A percentile compares a stretch with the other conserved stretches of the same genome.
Conservation (phyloP, 2,329 filamentous ascomycete species). For the Epichloe typhina region DNA sequence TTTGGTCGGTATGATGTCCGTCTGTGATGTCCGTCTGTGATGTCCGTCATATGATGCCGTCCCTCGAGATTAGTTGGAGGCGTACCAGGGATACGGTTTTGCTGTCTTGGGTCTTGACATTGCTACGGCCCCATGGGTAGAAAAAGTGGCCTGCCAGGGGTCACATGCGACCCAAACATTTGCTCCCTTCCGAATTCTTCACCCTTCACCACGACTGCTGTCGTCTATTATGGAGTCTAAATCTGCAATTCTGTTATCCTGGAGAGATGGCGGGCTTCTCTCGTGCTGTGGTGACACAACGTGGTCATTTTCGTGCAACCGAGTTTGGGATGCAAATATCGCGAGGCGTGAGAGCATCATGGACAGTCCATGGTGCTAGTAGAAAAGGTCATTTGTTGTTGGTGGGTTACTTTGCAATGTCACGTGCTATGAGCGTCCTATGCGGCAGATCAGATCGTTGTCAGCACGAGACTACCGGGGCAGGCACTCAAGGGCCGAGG, state of each 20-base stretch:
- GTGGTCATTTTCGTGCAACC: background rate
- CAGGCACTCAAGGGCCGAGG: background rate
- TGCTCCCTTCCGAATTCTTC: background rate
- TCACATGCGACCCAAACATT: background rate
- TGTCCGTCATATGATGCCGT: conserved; percentile 3
- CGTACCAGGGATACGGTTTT: background rate
- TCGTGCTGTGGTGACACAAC: background rate
- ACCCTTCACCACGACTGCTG: background rate
- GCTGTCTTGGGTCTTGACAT: too few relatives aligned
- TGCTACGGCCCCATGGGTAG: too few relatives aligned
- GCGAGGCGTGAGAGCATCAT: background rate
- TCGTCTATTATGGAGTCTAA: background rate
- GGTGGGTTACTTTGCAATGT: conserved; percentile 3
- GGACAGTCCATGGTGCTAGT: background rate
- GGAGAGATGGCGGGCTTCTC: background rate
- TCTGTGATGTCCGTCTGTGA: background rate
- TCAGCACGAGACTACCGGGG: background rate
- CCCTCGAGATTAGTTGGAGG: background rate
- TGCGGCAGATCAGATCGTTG: background rate
- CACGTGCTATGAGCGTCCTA: background rate
- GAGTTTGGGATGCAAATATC: background rate
- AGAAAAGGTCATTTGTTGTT: background rate
- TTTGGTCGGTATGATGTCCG: background rate
- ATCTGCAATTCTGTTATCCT: too few relatives aligned
- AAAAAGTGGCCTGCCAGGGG: background rate